These are phyloP conservation scores for Ogataea parapolymorpha DNA, from an alignment of 805 yeast species.

Conservation along the genomic window DNA sequence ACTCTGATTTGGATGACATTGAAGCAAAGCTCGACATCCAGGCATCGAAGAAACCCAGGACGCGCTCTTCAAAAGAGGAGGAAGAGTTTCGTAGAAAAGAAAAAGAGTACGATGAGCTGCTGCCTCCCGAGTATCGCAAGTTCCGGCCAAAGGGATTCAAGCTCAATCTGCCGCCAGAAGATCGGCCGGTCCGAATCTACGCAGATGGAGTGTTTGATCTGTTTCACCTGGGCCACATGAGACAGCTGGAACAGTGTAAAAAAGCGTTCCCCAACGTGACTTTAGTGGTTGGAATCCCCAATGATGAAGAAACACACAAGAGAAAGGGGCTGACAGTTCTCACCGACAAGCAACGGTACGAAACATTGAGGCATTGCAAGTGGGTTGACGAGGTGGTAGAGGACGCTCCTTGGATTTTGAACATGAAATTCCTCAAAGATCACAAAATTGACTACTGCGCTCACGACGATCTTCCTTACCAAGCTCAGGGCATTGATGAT, in stretches of 20 bases:
- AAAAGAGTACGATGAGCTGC: slow-evolving; percentile 53
- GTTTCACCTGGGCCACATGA: slow-evolving; percentile 97
- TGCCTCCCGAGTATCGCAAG: slow-evolving; percentile 69
- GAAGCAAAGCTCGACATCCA: slow-evolving; percentile 1
- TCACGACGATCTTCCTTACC: slow-evolving; percentile 96
- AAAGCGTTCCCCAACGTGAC: slow-evolving; percentile 82
- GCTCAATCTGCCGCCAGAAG: slow-evolving; percentile 79
- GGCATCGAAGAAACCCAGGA: slow-evolving; percentile 15
- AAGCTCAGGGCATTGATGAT: slow-evolving; percentile 83
- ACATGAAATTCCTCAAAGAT: slow-evolving; percentile 69
- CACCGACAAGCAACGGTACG: slow-evolving; percentile 82
- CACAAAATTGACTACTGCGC: slow-evolving; percentile 95
- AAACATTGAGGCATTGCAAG: slow-evolving; percentile 85
- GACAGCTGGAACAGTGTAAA: slow-evolving; percentile 95
- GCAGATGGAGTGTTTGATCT: slow-evolving; percentile 98
- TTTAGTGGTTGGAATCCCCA: slow-evolving; percentile 88
- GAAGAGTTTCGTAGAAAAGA: slow-evolving; percentile 41
- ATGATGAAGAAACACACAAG: slow-evolving; percentile 86
- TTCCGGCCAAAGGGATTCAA: slow-evolving; percentile 77
- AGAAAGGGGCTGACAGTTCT: slow-evolving; percentile 92
- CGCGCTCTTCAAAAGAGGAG: slow-evolving; percentile 24
- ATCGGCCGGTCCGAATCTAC: slow-evolving; percentile 86
- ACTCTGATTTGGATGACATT: slow-evolving; percentile 11
- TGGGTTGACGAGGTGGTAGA: slow-evolving; percentile 98
- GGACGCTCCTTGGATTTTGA: slow-evolving; percentile 93